These are phyloP conservation scores for Ceratonia siliqua DNA, from an alignment of 306 rosid genomes.

Conservation along the genomic window DNA sequence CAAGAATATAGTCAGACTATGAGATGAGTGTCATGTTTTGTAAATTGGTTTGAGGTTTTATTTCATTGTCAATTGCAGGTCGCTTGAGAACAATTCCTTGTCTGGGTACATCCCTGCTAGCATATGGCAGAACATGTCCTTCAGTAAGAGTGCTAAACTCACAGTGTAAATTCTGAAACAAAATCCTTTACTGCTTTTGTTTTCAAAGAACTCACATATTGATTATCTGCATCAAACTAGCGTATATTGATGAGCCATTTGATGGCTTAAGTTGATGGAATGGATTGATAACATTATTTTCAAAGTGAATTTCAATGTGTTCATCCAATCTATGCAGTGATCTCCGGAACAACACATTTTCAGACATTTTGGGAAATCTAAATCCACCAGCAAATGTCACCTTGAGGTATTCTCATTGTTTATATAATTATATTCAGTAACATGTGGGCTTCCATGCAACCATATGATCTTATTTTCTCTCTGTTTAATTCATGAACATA, in stretches of 20 bases:
- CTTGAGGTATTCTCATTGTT: slow-evolving; percentile 57
- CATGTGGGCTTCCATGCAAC: slow-evolving; percentile 7
- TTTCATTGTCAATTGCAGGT: slow-evolving; percentile 49
- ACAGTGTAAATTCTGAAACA: slow-evolving; percentile 49
- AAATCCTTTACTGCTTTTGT: slow-evolving; percentile 6
- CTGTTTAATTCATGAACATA: slow-evolving; percentile 18
- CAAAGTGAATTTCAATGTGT: slow-evolving; percentile 21
- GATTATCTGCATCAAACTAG: slow-evolving; percentile 22
- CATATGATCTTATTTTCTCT: slow-evolving; percentile 19
- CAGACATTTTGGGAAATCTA: slow-evolving; percentile 44
- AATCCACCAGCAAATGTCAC: slow-evolving; percentile 63
- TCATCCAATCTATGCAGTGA: slow-evolving; percentile 55
- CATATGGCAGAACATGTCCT: slow-evolving; percentile 58
- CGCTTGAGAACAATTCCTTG: slow-evolving; percentile 52
- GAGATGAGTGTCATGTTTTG: background rate
- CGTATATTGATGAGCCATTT: slow-evolving; percentile 9
- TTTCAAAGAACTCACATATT: background rate
- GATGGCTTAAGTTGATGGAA: slow-evolving; percentile 4
- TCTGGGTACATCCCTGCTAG: slow-evolving; percentile 53
- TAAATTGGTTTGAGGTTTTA: slow-evolving; percentile 26
- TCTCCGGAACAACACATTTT: slow-evolving; percentile 64
- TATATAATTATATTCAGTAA: slow-evolving; percentile 25
- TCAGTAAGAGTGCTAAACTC: slow-evolving; percentile 44
- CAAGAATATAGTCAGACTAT: slow-evolving; percentile 20
- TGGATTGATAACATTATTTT: slow-evolving; percentile 24